Percentiles rank a stretch among this genome's conserved stretches.
Evolutionary conservation across 1,284 basidiomycete species (phyloP).

Genomic region (Boletellus dicymbophilus): DNA sequence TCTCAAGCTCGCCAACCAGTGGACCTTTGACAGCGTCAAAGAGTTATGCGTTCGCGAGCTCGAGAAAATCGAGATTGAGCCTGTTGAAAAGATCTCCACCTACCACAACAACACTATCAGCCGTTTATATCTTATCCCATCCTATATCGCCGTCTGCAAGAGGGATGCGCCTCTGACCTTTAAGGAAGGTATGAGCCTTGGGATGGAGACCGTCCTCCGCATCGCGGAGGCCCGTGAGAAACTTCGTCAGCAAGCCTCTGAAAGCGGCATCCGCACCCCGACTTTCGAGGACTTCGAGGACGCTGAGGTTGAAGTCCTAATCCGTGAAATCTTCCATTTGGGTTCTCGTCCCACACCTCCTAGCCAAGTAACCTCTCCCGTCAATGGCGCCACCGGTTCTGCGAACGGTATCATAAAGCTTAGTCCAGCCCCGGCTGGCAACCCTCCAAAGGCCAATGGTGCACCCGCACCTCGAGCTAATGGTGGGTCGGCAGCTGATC

Average conservation of each 20-base stretch:
- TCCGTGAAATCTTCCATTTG: conserved; percentile 41
- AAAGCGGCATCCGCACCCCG: conserved; percentile 36
- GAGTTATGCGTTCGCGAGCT: conserved; percentile 48
- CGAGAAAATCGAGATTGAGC: conserved; percentile 43
- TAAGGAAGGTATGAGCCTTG: conserved; percentile 49
- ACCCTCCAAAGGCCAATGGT: conserved; percentile 22
- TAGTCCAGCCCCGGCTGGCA: conserved; percentile 16
- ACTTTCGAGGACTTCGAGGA: conserved; percentile 40
- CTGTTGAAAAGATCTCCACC: conserved; percentile 50
- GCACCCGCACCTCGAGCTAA: conserved; percentile 20
- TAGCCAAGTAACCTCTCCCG: conserved; percentile 2
- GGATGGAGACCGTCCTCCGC: conserved; percentile 48
- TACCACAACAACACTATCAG: conserved; percentile 51
- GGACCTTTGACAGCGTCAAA: conserved; percentile 52
- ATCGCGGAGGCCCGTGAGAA: conserved; percentile 51
- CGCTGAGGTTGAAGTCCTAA: conserved; percentile 36
- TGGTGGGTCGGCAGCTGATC: conserved; percentile 32
- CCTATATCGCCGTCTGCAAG: conserved; percentile 48
- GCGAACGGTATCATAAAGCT: conserved; percentile 20
- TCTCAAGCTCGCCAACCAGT: conserved; percentile 48
- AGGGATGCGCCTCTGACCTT: conserved; percentile 46
- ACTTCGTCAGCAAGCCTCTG: conserved; percentile 35
- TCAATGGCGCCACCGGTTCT: conserved; percentile 15
- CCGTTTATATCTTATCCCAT: conserved; percentile 45
- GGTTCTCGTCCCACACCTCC: conserved; percentile 29